phyloP scores from a whole-genome alignment of 257 asterid genomes.

The Henckelia pumila region DNA sequence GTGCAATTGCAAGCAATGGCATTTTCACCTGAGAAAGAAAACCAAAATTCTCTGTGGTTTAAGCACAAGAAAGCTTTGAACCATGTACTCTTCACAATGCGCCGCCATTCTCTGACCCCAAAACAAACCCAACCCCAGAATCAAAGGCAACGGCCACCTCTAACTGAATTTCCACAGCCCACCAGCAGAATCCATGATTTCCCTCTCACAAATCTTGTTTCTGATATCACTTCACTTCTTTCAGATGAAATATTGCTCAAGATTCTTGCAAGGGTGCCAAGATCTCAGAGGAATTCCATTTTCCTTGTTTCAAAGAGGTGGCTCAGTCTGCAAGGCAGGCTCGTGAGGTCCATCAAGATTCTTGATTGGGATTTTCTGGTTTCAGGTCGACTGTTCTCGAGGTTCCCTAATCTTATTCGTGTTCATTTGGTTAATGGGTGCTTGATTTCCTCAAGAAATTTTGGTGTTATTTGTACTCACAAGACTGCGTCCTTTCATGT shows the following conservation, averaged over 20 bases:
- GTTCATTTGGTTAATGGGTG: slow-evolving; percentile 63
- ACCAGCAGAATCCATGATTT: slow-evolving; percentile 39
- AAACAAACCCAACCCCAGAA: slow-evolving; percentile 28
- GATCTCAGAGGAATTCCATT: slow-evolving; percentile 53
- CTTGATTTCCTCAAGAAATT: slow-evolving; percentile 38
- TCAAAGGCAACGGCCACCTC: slow-evolving; percentile 4
- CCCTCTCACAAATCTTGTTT: slow-evolving; percentile 36
- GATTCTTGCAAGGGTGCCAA: slow-evolving; percentile 56
- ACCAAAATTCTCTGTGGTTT: slow-evolving; percentile 44
- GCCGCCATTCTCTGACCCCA: slow-evolving; percentile 44
- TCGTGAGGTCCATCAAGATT: slow-evolving; percentile 64
- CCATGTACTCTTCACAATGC: slow-evolving; percentile 58
- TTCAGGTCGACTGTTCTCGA: slow-evolving; percentile 57
- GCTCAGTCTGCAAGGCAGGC: slow-evolving; percentile 84
- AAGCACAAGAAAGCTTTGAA: slow-evolving; percentile 60
- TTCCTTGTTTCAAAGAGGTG: slow-evolving; percentile 73
- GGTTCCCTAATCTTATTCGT: slow-evolving; percentile 72
- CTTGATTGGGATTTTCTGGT: slow-evolving; percentile 77
- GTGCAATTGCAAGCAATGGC: slow-evolving; percentile 31
- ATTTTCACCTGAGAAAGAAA: slow-evolving; percentile 49
- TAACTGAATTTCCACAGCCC: slow-evolving; percentile 17
- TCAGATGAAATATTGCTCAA: slow-evolving; percentile 66
- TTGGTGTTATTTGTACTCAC: slow-evolving; percentile 44
- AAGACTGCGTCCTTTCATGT: slow-evolving; percentile 41
- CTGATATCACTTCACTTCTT: slow-evolving; percentile 62